Conservation (phyloP, 2,329 filamentous ascomycete genomes). For the Zymoseptoria crescenta region DNA sequence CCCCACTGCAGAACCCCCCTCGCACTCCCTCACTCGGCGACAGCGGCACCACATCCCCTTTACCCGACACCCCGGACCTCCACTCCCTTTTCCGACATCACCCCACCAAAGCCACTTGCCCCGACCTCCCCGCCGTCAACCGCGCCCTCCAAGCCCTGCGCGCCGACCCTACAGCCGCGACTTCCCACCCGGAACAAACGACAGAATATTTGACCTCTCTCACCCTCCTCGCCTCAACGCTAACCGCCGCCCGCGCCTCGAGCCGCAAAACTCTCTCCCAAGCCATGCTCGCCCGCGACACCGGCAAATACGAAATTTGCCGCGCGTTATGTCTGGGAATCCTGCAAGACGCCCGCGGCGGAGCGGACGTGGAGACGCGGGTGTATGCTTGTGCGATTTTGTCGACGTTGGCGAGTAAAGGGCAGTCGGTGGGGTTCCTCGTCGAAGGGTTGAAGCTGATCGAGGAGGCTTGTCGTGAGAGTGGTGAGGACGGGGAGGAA, state of each 20-base stretch:
- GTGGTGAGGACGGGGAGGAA: neutral
- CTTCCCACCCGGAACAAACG: neutral
- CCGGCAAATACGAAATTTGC: slow-evolving; percentile 14
- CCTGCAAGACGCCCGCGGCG: slow-evolving; percentile 10
- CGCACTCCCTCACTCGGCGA: neutral
- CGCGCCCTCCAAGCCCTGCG: slow-evolving; percentile 13
- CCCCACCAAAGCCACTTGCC: slow-evolving; percentile 1
- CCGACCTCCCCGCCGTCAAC: slow-evolving; percentile 15
- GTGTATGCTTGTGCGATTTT: slow-evolving; percentile 22
- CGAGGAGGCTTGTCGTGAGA: neutral
- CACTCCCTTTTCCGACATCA: slow-evolving; percentile 12
- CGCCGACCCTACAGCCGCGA: neutral
- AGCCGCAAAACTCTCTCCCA: slow-evolving; percentile 12
- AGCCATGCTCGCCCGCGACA: slow-evolving; percentile 18
- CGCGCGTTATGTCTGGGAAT: slow-evolving; percentile 17
- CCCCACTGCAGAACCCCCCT: neutral
- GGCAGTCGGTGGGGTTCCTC: slow-evolving; percentile 15
- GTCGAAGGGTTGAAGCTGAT: slow-evolving; percentile 12
- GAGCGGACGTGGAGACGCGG: slow-evolving; percentile 12
- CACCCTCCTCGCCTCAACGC: slow-evolving; percentile 7
- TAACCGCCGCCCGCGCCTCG: slow-evolving; percentile 9
- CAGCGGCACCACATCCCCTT: slow-evolving; percentile 1
- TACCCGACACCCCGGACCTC: slow-evolving; percentile 11
- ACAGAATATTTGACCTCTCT: slow-evolving; percentile 9
- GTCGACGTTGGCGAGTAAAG: slow-evolving; percentile 12